Evolutionary conservation across 768 basidiomycete genomes (phyloP), one percentile per base, ranked within the genome.

Genomic region (Podaxis pistillaris): DNA sequence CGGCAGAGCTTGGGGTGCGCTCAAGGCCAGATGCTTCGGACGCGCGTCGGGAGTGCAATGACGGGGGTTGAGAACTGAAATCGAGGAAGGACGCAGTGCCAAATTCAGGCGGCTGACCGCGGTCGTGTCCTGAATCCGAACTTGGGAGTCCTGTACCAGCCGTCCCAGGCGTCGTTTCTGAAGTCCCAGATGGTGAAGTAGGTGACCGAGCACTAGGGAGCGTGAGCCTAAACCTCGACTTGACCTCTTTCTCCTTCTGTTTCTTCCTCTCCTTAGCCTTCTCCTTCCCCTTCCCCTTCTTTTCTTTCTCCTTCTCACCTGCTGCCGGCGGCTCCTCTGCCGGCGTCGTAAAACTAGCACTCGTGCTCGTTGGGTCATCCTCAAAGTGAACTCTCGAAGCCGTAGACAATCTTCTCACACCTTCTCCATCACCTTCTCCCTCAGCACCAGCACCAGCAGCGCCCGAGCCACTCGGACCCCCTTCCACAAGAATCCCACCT

Each of bases 61-160:
- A 62, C 17, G 60, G 40, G 0, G 77, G 71, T 1, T 76, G 73
- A 30, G 68, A 65, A 28, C 72, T 69, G 40, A 81, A 74, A 64
- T 81, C 79, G 13, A 81, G 68, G 65, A 79, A 81, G 1, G 79
- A 81, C 9, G 65, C 46, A 13, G 66, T 56, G 55, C 67, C 52
- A 60, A 65, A 36, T 7, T 62, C 60, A 33, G 52, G 7, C 11
- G 36, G 8, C 17, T 38, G 58, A 15, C 19, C 33, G 9, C 22
- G 30, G 17, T 22, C 17, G 2, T 33, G 41, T 3, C 22, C 50
- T 26, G 50, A 37, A 36, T 17, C 33, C 2, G 49, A 12, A n/a
- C 41, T 44, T 33, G 40, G 55, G n/a, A 8, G 58, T 50, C 46
- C 12, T 36, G 12, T 44, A 54, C 30, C 33, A 33, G 33, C 33